Evolutionary conservation across 176 grass and related monocot genomes (phyloP).

Genomic region (Juncus inflexus): DNA sequence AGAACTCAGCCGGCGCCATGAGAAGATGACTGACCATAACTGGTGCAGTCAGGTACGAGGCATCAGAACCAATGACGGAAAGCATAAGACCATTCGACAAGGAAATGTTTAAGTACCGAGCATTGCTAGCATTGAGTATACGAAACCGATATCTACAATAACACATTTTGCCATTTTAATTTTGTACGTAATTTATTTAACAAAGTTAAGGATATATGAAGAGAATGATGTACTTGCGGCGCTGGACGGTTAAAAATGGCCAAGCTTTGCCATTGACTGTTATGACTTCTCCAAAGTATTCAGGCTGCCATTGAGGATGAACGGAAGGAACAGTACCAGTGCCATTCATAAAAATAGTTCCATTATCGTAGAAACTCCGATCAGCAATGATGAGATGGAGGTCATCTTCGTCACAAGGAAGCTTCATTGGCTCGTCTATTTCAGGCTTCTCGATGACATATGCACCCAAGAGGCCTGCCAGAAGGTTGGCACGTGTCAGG

Average conservation of each 20-base stretch:
- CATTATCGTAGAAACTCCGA: constrained; percentile 36
- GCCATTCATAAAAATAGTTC: constrained; percentile 46
- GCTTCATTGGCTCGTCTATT: constrained; percentile 17
- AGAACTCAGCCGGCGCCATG: constrained; percentile 43
- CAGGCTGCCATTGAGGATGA: constrained; percentile 57
- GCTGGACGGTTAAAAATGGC: constrained; percentile 36
- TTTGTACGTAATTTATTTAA: background rate
- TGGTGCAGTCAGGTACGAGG: constrained; percentile 47
- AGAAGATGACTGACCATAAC: constrained; percentile 35
- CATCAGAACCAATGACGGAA: constrained; percentile 47
- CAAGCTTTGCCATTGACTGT: constrained; percentile 57
- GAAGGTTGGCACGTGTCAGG: constrained; percentile 42
- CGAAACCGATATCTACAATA: constrained; percentile 37
- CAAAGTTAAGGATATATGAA: background rate
- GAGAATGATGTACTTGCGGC: constrained; percentile 25
- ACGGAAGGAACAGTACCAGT: constrained; percentile 37
- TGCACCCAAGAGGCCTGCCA: constrained; percentile 42
- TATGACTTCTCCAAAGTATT: constrained; percentile 48
- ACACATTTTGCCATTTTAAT: too few species aligned
- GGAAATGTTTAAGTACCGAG: constrained; percentile 51
- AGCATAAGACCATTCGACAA: constrained; percentile 38
- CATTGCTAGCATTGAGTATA: constrained; percentile 76
- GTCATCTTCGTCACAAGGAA: constrained; percentile 39
- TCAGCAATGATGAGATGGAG: constrained; percentile 38
- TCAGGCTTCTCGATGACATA: constrained; percentile 23